Percentiles rank a stretch among this genome's conserved stretches.
phyloP scores from a whole-genome alignment of 441 rosid species.

The Francoa sonchifolia region DNA sequence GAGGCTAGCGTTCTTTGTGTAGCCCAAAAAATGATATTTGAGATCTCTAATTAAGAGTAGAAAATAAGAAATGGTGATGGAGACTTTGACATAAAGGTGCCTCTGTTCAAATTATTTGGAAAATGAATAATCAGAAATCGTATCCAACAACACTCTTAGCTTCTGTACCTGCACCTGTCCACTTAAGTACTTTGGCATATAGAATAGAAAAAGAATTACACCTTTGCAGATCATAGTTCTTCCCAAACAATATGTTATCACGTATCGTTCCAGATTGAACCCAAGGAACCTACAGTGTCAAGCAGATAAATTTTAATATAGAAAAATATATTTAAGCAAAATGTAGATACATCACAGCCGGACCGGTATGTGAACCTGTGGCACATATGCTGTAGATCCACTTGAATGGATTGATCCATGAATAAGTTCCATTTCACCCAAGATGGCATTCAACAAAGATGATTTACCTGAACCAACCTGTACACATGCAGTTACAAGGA shows the following conservation, averaged over 20 bases:
- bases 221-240: slow-evolving; percentile 57
- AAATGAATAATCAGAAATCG: too few species aligned
- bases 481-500: slow-evolving; percentile 14
- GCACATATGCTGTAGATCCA: slow-evolving; percentile 72
- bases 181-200: too few species aligned
- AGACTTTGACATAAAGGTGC: too few species aligned
- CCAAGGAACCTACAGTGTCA: slow-evolving; percentile 73
- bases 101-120: too few species aligned
- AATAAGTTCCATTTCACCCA: slow-evolving; percentile 62
- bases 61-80: too few species aligned
- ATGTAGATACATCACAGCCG: not conserved
- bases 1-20: too few species aligned
- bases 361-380: slow-evolving; percentile 53
- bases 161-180: too few species aligned
- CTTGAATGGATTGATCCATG: slow-evolving; percentile 44
- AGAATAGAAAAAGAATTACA: slow-evolving; percentile 12
- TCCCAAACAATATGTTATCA: slow-evolving; percentile 69
- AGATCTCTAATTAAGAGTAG: too few species aligned
- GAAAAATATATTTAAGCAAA: too few species aligned
- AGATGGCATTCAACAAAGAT: slow-evolving; percentile 58
- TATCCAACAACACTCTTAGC: too few species aligned
- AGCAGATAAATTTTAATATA: not conserved
- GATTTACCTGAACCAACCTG: slow-evolving; percentile 99
- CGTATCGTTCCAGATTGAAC: slow-evolving; percentile 81
- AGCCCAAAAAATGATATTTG: too few species aligned